These are phyloP conservation scores for Tolypocladium tropicale DNA, from an alignment of 2,329 filamentous ascomycete genomes.

Conservation along the genomic window DNA sequence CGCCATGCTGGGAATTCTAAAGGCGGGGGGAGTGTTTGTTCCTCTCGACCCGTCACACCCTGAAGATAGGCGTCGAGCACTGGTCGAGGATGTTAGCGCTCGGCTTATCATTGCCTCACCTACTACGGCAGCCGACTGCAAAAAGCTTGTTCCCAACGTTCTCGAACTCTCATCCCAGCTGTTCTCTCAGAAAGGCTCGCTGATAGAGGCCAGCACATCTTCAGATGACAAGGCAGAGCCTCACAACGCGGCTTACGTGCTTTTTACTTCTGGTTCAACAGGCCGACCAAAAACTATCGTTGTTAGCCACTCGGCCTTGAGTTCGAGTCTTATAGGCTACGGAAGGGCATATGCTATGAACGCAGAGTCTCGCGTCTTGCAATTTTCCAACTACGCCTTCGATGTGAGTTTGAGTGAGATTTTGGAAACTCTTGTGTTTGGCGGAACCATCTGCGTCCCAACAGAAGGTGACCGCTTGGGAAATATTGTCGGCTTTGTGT, in stretches of 20 bases:
- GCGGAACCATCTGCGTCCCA: neutral
- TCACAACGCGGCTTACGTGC: slow-evolving; percentile 8
- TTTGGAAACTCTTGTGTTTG: neutral
- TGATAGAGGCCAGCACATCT: neutral
- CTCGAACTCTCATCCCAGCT: slow-evolving; percentile 1
- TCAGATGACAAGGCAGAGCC: neutral
- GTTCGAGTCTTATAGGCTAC: slow-evolving; percentile 2
- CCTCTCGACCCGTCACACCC: slow-evolving; percentile 4
- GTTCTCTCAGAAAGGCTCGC: neutral
- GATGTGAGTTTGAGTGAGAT: neutral
- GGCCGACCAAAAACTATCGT: slow-evolving; percentile 13
- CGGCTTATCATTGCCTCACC: slow-evolving; percentile 1
- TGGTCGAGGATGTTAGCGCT: slow-evolving; percentile 1
- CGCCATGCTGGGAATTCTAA: slow-evolving; percentile 5
- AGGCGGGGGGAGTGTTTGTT: slow-evolving; percentile 6
- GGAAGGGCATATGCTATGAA: slow-evolving; percentile 1
- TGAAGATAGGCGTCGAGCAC: neutral
- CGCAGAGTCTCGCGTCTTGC: neutral
- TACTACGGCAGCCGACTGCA: neutral
- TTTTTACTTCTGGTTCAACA: slow-evolving; percentile 15
- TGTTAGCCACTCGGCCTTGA: slow-evolving; percentile 9
- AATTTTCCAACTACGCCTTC: neutral
- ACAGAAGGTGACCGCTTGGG: neutral
- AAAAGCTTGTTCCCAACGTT: neutral
- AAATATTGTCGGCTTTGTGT: neutral